Percentiles rank a stretch among this genome's conserved stretches.
Conservation (phyloP, 2,329 filamentous ascomycete species). For the Alternaria triticina region DNA sequence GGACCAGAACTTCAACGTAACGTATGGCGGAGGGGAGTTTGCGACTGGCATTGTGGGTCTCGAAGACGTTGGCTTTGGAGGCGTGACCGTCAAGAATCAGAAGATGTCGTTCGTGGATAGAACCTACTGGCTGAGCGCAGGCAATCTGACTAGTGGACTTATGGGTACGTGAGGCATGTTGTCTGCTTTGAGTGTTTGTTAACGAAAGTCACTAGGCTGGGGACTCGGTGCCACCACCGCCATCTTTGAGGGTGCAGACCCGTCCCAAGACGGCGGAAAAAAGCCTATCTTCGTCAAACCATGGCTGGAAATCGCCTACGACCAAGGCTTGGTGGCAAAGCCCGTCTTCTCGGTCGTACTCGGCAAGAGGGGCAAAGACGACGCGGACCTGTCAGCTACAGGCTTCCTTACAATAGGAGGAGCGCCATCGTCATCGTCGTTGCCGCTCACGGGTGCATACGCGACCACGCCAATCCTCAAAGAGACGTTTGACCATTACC, state of each 20-base stretch:
- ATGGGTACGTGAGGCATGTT: background rate
- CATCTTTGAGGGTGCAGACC: background rate
- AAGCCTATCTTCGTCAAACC: background rate
- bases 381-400: background rate
- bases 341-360: background rate
- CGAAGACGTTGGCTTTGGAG: background rate
- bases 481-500: background rate
- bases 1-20: background rate
- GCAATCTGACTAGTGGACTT: background rate
- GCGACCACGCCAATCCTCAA: background rate
- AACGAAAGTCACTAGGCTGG: background rate
- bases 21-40: background rate
- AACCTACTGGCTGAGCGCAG: background rate
- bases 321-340: background rate
- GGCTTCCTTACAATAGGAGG: slow-evolving; percentile 1
- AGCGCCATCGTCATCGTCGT: background rate
- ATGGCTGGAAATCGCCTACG: background rate
- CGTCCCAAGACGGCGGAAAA: background rate
- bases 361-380: background rate
- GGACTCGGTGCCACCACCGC: background rate
- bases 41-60: background rate
- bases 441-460: background rate
- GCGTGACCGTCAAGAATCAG: background rate
- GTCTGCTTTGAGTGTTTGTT: background rate
- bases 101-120: background rate